Evolutionary conservation across 2,329 filamentous ascomycete genomes (phyloP).

Genomic region (Herpotrichia juniperi): DNA sequence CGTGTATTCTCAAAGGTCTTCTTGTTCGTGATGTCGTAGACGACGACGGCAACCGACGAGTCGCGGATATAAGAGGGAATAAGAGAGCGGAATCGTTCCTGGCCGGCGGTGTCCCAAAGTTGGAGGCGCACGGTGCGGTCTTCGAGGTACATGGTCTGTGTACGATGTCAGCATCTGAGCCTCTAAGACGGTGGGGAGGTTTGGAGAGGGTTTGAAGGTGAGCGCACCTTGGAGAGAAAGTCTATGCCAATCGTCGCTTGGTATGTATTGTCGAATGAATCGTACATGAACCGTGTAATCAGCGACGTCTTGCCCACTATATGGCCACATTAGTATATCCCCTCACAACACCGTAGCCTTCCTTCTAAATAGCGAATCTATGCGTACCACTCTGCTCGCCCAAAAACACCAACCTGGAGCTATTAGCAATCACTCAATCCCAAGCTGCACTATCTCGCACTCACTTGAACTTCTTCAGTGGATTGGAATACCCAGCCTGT

Average conservation of each 20-base stretch:
- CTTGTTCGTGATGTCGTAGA: constrained; percentile 96
- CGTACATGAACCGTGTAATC: constrained; percentile 99
- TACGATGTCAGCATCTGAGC: neutral
- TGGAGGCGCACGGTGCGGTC: constrained; percentile 97
- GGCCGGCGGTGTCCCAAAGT: constrained; percentile 97
- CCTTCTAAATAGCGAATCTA: neutral
- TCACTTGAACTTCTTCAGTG: constrained; percentile 99
- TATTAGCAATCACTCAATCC: constrained; percentile 36
- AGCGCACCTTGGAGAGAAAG: constrained; percentile 89
- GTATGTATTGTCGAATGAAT: constrained; percentile 99
- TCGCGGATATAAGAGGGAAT: constrained; percentile 99
- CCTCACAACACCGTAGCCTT: neutral
- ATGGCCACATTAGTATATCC: constrained; percentile 19
- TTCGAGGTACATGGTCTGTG: constrained; percentile 97
- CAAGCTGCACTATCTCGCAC: constrained; percentile 12
- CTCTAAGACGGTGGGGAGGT: neutral
- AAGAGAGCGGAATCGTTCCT: constrained; percentile 94
- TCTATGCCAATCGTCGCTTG: constrained; percentile 99
- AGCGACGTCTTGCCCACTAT: constrained; percentile 97
- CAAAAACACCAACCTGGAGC: constrained; percentile 84
- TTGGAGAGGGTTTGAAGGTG: neutral
- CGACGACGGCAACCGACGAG: constrained; percentile 95
- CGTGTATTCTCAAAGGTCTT: constrained; percentile 98
- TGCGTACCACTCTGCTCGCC: constrained; percentile 96
- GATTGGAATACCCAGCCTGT: constrained; percentile 89